These are phyloP conservation scores for Stachybotrys echinatus DNA, from an alignment of 2,329 filamentous ascomycete species.

Conservation along the genomic window DNA sequence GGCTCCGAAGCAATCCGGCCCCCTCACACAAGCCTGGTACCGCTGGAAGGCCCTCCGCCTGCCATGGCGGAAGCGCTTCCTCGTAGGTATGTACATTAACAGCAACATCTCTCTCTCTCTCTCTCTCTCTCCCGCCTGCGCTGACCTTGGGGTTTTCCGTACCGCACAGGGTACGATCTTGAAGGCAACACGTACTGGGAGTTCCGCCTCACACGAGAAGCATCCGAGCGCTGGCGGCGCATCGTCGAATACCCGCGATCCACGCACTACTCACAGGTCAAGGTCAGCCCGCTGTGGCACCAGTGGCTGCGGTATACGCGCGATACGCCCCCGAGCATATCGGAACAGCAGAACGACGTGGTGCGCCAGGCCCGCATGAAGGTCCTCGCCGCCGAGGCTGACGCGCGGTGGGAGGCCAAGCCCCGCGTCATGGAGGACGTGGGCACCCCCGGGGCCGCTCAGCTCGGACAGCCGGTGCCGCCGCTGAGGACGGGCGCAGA, in stretches of 20 bases:
- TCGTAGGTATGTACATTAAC: constrained; percentile 44
- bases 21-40: constrained; percentile 43
- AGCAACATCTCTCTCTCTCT: neutral
- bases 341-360: constrained; percentile 51
- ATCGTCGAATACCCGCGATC: constrained; percentile 55
- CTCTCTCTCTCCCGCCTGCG: constrained; percentile 1
- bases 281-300: constrained; percentile 59
- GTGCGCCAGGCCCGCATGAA: constrained; percentile 47
- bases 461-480: constrained; percentile 1
- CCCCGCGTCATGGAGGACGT: constrained; percentile 38
- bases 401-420: constrained; percentile 60
- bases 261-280: constrained; percentile 49
- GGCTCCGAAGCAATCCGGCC: constrained; percentile 30
- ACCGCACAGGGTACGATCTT: constrained; percentile 52
- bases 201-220: constrained; percentile 47
- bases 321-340: constrained; percentile 44
- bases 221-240: constrained; percentile 48
- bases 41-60: constrained; percentile 58
- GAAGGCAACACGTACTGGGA: constrained; percentile 66
- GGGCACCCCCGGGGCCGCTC: constrained; percentile 5
- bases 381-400: constrained; percentile 53
- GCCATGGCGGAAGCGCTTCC: constrained; percentile 59
- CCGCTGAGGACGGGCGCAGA: neutral
- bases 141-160: constrained; percentile 1
- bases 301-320: constrained; percentile 64